Percentiles rank a stretch among this genome's conserved stretches.
Evolutionary conservation across 441 rosid genomes (phyloP).

Genomic region (Viola pubescens): DNA sequence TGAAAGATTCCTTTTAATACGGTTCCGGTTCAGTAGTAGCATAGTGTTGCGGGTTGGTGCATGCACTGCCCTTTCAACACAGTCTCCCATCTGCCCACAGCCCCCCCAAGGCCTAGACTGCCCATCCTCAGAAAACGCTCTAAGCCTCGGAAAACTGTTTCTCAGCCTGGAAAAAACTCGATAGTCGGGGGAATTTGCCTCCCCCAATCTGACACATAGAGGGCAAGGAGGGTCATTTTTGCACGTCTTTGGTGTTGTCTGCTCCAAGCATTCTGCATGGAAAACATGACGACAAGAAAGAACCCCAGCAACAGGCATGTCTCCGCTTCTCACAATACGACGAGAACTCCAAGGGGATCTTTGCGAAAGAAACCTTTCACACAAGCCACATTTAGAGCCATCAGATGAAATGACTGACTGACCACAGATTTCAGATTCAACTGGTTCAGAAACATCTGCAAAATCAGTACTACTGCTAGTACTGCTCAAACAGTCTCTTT

Average conservation of each 20-base stretch:
- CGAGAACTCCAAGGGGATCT: constrained; percentile 54
- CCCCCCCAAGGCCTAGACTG: constrained; percentile 60
- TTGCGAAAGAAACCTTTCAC: constrained; percentile 43
- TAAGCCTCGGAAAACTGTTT: constrained; percentile 33
- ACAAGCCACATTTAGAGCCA: constrained; percentile 45
- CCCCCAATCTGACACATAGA: constrained; percentile 33
- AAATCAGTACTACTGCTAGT: constrained; percentile 41
- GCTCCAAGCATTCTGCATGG: constrained; percentile 62
- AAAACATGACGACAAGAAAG: constrained; percentile 51
- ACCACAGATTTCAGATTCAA: constrained; percentile 34
- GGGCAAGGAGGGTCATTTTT: constrained; percentile 57
- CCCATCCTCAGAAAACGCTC: constrained; percentile 34
- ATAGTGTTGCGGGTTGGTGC: constrained; percentile 31
- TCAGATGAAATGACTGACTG: constrained; percentile 21
- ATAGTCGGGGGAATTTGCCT: constrained; percentile 25
- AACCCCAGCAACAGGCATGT: constrained; percentile 52
- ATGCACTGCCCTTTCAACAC: constrained; percentile 39
- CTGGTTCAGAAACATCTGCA: constrained; percentile 40
- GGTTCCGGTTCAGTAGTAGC: constrained; percentile 35
- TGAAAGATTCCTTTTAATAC: constrained; percentile 40
- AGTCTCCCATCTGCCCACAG: constrained; percentile 45
- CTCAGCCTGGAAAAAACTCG: constrained; percentile 18
- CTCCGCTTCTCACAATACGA: constrained; percentile 44
- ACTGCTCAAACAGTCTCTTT: constrained; percentile 39
- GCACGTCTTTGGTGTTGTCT: constrained; percentile 32